Percentiles rank a stretch among this genome's conserved stretches.
phyloP scores from a whole-genome alignment of 2,329 filamentous ascomycete genomes.

The Pyrenophora seminiperda region DNA sequence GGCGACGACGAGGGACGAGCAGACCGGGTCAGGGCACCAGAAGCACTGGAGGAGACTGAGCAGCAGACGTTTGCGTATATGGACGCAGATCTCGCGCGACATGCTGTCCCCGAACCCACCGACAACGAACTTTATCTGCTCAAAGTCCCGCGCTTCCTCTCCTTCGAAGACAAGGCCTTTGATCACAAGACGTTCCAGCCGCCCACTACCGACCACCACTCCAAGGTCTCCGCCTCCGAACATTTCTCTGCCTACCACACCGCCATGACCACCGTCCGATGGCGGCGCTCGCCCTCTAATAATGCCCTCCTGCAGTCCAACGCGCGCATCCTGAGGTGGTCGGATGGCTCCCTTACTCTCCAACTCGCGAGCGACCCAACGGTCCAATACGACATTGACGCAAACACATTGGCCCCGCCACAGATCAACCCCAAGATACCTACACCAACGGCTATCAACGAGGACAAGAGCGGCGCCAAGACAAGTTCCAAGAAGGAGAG shows the following conservation, averaged over 20 bases:
- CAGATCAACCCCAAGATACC: constrained; percentile 56
- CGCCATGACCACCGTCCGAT: constrained; percentile 71
- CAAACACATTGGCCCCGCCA: constrained; percentile 70
- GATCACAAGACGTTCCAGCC: constrained; percentile 69
- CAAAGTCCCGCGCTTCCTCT: constrained; percentile 74
- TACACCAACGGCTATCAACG: constrained; percentile 50
- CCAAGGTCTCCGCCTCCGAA: constrained; percentile 51
- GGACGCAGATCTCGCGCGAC: constrained; percentile 69
- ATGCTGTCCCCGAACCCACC: constrained; percentile 71
- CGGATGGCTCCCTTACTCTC: constrained; percentile 76
- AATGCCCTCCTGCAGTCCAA: constrained; percentile 74
- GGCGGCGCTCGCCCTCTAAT: constrained; percentile 68
- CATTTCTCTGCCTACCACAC: constrained; percentile 66
- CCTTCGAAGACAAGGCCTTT: constrained; percentile 71
- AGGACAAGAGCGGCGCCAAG: constrained; percentile 20
- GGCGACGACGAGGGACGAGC: constrained; percentile 66
- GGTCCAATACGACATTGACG: constrained; percentile 75
- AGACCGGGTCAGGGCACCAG: constrained; percentile 60
- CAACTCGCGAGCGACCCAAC: constrained; percentile 70
- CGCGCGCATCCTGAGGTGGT: constrained; percentile 75
- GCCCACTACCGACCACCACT: constrained; percentile 63
- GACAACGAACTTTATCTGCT: constrained; percentile 75
- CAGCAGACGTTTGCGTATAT: constrained; percentile 63
- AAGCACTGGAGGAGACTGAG: constrained; percentile 57
- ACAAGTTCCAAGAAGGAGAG: constrained; percentile 63